Evolutionary conservation across 192 early-diverging fungal species (phyloP).

Genomic region (Helicostylum pulchrum): DNA sequence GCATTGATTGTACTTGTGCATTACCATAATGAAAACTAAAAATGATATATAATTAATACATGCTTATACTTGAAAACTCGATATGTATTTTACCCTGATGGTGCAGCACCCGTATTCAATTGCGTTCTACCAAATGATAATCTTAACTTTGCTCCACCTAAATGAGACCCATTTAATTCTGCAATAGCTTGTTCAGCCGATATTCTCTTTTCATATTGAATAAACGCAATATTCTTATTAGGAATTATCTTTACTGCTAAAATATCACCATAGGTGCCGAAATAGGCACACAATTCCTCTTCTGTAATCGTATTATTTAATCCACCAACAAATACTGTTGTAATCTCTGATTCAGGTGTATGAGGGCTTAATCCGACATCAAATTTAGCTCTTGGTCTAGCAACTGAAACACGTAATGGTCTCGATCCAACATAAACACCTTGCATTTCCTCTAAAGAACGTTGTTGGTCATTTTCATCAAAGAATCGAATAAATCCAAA

Average conservation of each 20-base stretch:
- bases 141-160: conserved; percentile 15
- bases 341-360: conserved; percentile 6
- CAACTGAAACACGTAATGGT: conserved; percentile 4
- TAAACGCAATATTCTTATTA: conserved; percentile 13
- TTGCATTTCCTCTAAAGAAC: conserved; percentile 17
- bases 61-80: too few relatives aligned
- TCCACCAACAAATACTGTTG: conserved; percentile 18
- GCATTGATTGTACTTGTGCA: too few relatives aligned
- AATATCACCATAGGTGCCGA: conserved; percentile 11
- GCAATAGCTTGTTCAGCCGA: conserved; percentile 10
- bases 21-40: too few relatives aligned
- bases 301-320: conserved; percentile 14
- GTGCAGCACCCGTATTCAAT: conserved; percentile 2
- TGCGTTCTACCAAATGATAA: conserved; percentile 20
- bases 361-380: conserved; percentile 9
- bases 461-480: conserved; percentile 13
- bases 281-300: conserved; percentile 18
- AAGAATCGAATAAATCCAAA: conserved; percentile 71
- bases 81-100: too few relatives aligned
- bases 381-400: conserved; percentile 18
- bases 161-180: conserved; percentile 15
- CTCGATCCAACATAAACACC: conserved; percentile 16
- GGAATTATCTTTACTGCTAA: conserved; percentile 14
- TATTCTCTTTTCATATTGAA: conserved; percentile 6
- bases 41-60: too few relatives aligned